Conservation (phyloP, 805 yeast species). For the Myxozyma mucilagina region DNA sequence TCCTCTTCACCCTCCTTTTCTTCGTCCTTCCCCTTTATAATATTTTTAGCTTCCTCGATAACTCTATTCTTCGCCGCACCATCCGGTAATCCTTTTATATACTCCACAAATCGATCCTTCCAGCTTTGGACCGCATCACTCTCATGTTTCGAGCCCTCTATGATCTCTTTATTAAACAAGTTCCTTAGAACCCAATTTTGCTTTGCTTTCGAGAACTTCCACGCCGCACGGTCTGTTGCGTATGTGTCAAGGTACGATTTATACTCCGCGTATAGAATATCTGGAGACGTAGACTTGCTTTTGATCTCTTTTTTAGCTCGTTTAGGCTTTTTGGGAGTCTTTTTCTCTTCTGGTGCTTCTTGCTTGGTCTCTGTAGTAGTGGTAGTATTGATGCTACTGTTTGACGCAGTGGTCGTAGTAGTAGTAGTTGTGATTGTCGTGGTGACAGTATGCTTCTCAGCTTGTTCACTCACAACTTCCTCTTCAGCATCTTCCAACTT, state of each 20-base stretch:
- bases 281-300: not conserved
- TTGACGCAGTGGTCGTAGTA: not conserved
- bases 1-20: not conserved
- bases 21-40: conserved; percentile 1
- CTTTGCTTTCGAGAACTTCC: conserved; percentile 27
- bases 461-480: not conserved
- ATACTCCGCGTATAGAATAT: conserved; percentile 5
- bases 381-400: not conserved
- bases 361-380: not conserved
- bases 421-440: not conserved
- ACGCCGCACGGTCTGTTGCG: not conserved
- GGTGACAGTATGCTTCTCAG: not conserved
- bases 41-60: conserved; percentile 10
- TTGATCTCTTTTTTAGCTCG: not conserved
- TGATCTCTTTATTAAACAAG: not conserved
- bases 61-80: conserved; percentile 16
- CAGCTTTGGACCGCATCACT: not conserved
- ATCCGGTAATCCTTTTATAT: conserved; percentile 10
- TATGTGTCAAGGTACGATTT: conserved; percentile 7
- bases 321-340: not conserved
- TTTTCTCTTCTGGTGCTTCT: not conserved
- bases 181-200: conserved; percentile 24
- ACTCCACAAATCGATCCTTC: not conserved
- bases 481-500: not conserved
- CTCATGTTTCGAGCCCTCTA: not conserved